phyloP scores from a whole-genome alignment of 2,329 filamentous ascomycete species.

The Tolypocladium tundrense region DNA sequence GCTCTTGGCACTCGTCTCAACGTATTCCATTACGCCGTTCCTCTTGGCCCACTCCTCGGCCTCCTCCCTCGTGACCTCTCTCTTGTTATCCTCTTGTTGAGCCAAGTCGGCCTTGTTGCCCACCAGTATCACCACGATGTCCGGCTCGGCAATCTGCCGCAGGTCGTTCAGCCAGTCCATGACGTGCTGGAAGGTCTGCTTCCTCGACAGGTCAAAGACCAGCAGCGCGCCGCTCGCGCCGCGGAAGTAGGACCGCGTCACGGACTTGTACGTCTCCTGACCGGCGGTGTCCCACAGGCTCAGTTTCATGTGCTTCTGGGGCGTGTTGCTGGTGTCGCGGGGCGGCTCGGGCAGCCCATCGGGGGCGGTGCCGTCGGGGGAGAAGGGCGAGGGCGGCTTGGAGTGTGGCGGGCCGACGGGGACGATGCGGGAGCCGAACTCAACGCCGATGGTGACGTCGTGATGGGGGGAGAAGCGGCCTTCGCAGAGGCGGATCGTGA shows the following conservation, averaged over 20 bases:
- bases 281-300: slow-evolving; percentile 93
- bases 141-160: slow-evolving; percentile 86
- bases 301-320: slow-evolving; percentile 79
- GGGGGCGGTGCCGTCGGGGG: slow-evolving; percentile 10
- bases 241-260: slow-evolving; percentile 88
- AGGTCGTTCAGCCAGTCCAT: slow-evolving; percentile 92
- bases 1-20: slow-evolving; percentile 93
- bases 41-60: slow-evolving; percentile 79
- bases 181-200: slow-evolving; percentile 75
- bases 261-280: slow-evolving; percentile 95
- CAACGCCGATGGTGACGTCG: slow-evolving; percentile 94
- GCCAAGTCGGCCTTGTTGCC: slow-evolving; percentile 91
- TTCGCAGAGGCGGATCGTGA: slow-evolving; percentile 93
- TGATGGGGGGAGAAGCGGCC: slow-evolving; percentile 89
- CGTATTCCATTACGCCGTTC: slow-evolving; percentile 85
- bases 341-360: slow-evolving; percentile 45
- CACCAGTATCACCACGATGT: slow-evolving; percentile 88
- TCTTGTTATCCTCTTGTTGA: slow-evolving; percentile 44
- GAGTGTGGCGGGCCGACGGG: slow-evolving; percentile 74
- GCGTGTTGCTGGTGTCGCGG: slow-evolving; percentile 23
- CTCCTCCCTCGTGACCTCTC: slow-evolving; percentile 73
- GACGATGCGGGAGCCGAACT: slow-evolving; percentile 89
- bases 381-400: slow-evolving; percentile 27
- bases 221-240: slow-evolving; percentile 64
- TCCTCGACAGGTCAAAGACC: slow-evolving; percentile 88